These are phyloP conservation scores for Babesia gibsoni DNA, from an alignment of 169 alveolate genomes.

Conservation along the genomic window DNA sequence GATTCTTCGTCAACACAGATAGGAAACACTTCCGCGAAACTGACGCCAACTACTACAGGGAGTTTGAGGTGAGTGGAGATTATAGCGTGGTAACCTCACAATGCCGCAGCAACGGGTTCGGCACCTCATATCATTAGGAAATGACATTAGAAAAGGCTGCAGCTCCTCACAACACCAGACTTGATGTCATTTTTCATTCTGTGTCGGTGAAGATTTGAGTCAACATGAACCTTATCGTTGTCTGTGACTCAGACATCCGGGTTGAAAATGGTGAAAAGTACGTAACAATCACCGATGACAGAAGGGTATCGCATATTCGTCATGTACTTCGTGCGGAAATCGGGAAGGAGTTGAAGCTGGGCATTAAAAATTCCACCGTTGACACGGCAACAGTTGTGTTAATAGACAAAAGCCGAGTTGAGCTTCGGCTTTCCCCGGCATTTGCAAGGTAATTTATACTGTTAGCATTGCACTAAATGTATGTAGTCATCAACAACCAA, in stretches of 20 bases:
- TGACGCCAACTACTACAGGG: slow-evolving; percentile 28
- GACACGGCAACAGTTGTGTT: slow-evolving; percentile 40
- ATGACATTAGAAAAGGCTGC: not conserved
- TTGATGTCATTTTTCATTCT: not conserved
- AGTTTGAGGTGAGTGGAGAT: slow-evolving; percentile 23
- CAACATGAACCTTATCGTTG: slow-evolving; percentile 46
- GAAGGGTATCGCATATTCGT: slow-evolving; percentile 18
- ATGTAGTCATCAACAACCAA: slow-evolving; percentile 5
- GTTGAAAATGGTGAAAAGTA: not conserved
- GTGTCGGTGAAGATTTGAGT: not conserved
- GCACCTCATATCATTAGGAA: not conserved
- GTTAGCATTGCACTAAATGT: not conserved
- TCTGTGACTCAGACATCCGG: slow-evolving; percentile 22
- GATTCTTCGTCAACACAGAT: slow-evolving; percentile 23
- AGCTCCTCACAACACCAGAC: not conserved
- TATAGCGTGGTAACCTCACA: not conserved
- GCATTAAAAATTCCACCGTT: slow-evolving; percentile 31
- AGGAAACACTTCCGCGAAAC: slow-evolving; percentile 28
- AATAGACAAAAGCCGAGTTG: not conserved
- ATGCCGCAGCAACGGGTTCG: slow-evolving; percentile 36
- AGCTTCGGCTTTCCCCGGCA: slow-evolving; percentile 19
- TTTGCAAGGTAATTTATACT: slow-evolving; percentile 11
- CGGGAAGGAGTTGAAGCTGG: slow-evolving; percentile 46
- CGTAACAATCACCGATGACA: slow-evolving; percentile 37
- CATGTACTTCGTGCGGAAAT: slow-evolving; percentile 49